These are phyloP conservation scores for Melastoma malabathricum DNA, from an alignment of 345 rosid genomes.

Conservation along the genomic window DNA sequence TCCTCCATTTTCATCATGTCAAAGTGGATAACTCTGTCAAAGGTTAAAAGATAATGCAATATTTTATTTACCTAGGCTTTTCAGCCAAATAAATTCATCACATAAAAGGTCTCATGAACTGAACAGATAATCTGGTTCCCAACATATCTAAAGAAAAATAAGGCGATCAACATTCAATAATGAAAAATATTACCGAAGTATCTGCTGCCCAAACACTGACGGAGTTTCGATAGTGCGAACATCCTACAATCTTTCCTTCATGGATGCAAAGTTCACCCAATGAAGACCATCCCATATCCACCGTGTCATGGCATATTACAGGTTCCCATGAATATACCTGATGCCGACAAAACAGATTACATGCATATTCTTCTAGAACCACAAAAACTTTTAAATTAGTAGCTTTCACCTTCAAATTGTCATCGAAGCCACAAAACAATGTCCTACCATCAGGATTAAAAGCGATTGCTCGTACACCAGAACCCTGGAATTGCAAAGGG, in stretches of 20 bases:
- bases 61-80: no score
- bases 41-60: no score
- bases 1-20: no score
- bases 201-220: slow-evolving; percentile 92
- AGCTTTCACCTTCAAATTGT: slow-evolving; percentile 59
- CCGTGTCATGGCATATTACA: slow-evolving; percentile 64
- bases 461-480: slow-evolving; percentile 57
- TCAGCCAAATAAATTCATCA: background rate
- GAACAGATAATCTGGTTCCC: no score
- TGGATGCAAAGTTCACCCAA: slow-evolving; percentile 82
- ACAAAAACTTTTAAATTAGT: slow-evolving; percentile 3
- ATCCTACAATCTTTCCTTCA: slow-evolving; percentile 75
- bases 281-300: slow-evolving; percentile 87
- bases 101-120: no score
- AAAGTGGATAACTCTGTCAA: no score
- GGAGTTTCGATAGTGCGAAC: slow-evolving; percentile 66
- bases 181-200: slow-evolving; percentile 38
- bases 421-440: slow-evolving; percentile 79
- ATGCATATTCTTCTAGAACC: slow-evolving; percentile 3
- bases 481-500: slow-evolving; percentile 26
- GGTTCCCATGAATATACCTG: slow-evolving; percentile 99
- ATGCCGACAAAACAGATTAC: slow-evolving; percentile 9
- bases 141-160: no score
- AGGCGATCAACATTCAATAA: no score
- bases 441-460: slow-evolving; percentile 93